Percentiles rank a stretch among this genome's conserved stretches.
Conservation (phyloP, 78 protist species). For the Kipferlia bialata region DNA sequence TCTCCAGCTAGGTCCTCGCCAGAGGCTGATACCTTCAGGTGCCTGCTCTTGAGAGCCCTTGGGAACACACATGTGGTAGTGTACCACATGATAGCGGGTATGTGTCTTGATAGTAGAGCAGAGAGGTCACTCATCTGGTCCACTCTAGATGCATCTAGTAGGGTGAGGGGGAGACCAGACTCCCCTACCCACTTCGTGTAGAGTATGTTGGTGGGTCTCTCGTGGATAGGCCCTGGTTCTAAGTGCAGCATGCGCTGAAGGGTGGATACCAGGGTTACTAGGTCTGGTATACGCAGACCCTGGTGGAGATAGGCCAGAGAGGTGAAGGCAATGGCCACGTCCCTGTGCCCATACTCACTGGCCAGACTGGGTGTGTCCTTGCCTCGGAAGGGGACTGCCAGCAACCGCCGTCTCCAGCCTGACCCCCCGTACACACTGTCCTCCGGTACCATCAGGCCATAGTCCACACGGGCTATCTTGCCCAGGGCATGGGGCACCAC, state of each 20-base stretch:
- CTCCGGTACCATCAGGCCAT: not conserved
- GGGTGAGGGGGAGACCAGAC: too few relatives aligned
- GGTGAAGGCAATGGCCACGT: constrained; percentile 37
- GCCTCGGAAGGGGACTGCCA: constrained; percentile 32
- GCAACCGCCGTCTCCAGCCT: not conserved
- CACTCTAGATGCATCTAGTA: too few relatives aligned
- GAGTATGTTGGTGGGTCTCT: not conserved
- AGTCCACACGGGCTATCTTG: constrained; percentile 1
- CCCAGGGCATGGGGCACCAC: constrained; percentile 13
- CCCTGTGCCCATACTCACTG: constrained; percentile 54
- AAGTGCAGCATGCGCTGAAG: not conserved
- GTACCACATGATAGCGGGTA: too few relatives aligned
- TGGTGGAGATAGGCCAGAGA: constrained; percentile 33
- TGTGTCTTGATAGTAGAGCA: too few relatives aligned
- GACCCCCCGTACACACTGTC: too few relatives aligned
- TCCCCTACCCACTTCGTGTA: constrained; percentile 3
- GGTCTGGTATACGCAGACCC: constrained; percentile 15
- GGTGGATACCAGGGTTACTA: not conserved
- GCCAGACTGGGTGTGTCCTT: constrained; percentile 34
- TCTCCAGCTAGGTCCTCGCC: constrained; percentile 38
- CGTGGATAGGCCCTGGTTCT: not conserved
- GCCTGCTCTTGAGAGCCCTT: constrained; percentile 12
- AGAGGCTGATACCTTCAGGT: constrained; percentile 22
- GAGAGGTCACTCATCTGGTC: too few relatives aligned
- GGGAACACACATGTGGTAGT: too few relatives aligned